These are phyloP conservation scores for Brachypodium distachyon DNA, from an alignment of 202 grass and related monocot species.

Conservation along the genomic window DNA sequence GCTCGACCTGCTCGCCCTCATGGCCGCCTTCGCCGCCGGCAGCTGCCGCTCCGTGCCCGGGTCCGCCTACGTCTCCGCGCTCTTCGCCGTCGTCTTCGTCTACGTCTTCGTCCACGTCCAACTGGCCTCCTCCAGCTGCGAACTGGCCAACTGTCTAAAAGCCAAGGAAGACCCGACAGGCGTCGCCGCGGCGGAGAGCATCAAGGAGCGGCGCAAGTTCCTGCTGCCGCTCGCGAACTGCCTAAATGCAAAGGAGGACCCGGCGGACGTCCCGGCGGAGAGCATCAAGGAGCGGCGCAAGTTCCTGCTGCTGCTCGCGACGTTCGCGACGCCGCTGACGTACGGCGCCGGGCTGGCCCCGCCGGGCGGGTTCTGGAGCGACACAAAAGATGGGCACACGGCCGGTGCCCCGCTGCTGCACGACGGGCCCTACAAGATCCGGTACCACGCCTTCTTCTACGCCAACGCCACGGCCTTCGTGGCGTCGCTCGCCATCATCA, in stretches of 20 bases:
- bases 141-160: neutral
- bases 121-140: neutral
- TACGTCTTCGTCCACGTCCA: neutral
- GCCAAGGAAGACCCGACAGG: neutral
- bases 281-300: neutral
- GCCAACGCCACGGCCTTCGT: conserved; percentile 27
- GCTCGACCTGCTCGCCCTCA: conserved; percentile 5
- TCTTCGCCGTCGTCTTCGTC: neutral
- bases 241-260: neutral
- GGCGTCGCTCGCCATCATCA: conserved; percentile 24
- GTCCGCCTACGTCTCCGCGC: neutral
- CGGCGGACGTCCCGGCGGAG: neutral
- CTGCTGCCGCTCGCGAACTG: neutral
- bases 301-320: conserved; percentile 15
- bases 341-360: conserved; percentile 23
- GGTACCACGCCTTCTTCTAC: conserved; percentile 25
- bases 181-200: neutral
- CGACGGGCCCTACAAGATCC: neutral
- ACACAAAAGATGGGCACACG: neutral
- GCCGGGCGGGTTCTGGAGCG: conserved; percentile 24
- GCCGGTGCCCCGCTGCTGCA: conserved; percentile 22
- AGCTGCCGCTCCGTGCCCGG: neutral
- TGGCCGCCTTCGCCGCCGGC: conserved; percentile 26
- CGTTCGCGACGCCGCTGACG: conserved; percentile 23
- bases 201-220: neutral